Evolutionary conservation across 768 basidiomycete species (phyloP), one percentile per base, ranked within the genome.

Genomic region (Kwoniella pini): DNA sequence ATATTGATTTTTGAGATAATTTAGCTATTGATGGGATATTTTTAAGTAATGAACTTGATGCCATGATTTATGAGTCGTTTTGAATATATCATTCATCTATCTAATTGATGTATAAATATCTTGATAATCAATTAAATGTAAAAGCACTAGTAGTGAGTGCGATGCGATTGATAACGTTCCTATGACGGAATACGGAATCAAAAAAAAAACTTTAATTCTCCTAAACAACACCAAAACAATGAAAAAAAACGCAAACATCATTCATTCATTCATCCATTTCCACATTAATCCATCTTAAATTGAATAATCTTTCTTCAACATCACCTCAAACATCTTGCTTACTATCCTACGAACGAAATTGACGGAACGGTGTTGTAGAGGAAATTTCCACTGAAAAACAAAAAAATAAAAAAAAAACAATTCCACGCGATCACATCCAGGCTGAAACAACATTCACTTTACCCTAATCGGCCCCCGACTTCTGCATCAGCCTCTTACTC

Each of bases 1-100:
- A 79, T 13, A 95, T 70, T 17, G 85, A 83, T 69, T 88, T 83
- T 65, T 86, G 80, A 9, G 85, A 82, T 33, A 94, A 78, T 40
- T 81, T 86, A 2, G 89, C 88, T 45, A 75, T 62, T 19, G 48
- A 24, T 4, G 60, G 54, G 17, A 51, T 42, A 22, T 19, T 44
- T 12, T 31, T 39, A 13, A 53, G 38, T 38, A 53, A 15, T 40
- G 39, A 58, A 39, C 19, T 22, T 21, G 48, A 31, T 4, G 36
- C n/a, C 22, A 31, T 30, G n/a, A 19, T 17, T 42, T 15, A 13
- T 26, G 1, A 22, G 21, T 21, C 5, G 50, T 30, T 51, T 13
- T 36, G 28, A 28, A 19, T 21, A 21, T 48, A 13, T 48, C n/a
- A n/a, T n/a, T n/a, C n/a, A n/a, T n/a, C n/a, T n/a, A n/a, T n/a